Percentiles rank a stretch among this genome's conserved stretches.
phyloP scores from a whole-genome alignment of 2,329 filamentous ascomycete genomes.

The Botryotinia calthae region DNA sequence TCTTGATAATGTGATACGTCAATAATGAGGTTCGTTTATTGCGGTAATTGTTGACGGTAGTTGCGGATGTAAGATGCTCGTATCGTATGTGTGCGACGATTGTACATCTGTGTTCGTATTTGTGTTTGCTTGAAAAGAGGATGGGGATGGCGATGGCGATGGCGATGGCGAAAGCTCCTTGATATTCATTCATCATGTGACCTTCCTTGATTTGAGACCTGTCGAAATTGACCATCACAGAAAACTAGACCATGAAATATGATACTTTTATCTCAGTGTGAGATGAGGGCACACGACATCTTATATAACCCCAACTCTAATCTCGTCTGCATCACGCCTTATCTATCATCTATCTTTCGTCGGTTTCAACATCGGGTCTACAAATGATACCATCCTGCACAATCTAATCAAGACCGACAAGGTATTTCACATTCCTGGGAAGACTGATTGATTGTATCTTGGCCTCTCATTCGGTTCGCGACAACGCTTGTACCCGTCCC shows the following conservation, averaged over 20 bases:
- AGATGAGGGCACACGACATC: slow-evolving; percentile 9
- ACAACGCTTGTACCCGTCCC: not conserved
- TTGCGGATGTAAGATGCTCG: not conserved
- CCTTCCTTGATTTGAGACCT: not conserved
- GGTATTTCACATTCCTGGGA: slow-evolving; percentile 12
- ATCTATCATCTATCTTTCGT: slow-evolving; percentile 5
- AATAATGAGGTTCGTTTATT: slow-evolving; percentile 1
- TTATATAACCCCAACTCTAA: slow-evolving; percentile 9
- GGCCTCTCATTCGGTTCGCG: slow-evolving; percentile 18
- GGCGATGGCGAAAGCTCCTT: not conserved
- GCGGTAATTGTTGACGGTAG: not conserved
- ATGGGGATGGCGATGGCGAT: not conserved
- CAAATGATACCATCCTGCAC: slow-evolving; percentile 21
- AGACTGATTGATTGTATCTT: slow-evolving; percentile 16
- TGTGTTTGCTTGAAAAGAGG: not conserved
- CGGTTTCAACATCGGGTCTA: slow-evolving; percentile 12
- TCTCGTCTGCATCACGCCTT: slow-evolving; percentile 10
- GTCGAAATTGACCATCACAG: not conserved
- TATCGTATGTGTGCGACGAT: not conserved
- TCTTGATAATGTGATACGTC: not conserved
- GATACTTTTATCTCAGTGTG: not conserved
- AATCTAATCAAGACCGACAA: slow-evolving; percentile 21
- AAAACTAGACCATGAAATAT: not conserved
- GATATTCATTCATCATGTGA: slow-evolving; percentile 8
- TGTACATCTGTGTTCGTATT: not conserved